These are phyloP conservation scores for Malus hybrid DNA, from an alignment of 331 rosid genomes.

Conservation along the genomic window DNA sequence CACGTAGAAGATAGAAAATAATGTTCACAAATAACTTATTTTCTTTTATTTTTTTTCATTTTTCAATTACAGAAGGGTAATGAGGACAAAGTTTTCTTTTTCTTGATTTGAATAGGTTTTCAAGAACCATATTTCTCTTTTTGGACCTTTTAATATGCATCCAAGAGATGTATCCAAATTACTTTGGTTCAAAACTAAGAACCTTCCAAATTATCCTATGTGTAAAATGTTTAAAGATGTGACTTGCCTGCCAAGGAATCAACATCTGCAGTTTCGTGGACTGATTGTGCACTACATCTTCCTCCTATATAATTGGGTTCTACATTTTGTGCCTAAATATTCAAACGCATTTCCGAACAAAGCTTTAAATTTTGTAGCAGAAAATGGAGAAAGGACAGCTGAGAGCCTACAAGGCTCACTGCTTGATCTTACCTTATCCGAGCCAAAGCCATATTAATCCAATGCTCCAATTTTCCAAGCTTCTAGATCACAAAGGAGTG, in stretches of 20 bases:
- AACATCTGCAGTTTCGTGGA: background rate
- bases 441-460: conserved; percentile 38
- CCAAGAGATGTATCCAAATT: background rate
- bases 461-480: conserved; percentile 30
- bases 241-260: background rate
- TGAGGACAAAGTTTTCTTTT: background rate
- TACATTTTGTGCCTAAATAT: too few relatives aligned
- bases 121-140: background rate
- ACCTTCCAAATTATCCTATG: background rate
- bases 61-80: too few relatives aligned
- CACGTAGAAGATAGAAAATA: too few relatives aligned
- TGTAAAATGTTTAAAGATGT: background rate
- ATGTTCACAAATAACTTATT: too few relatives aligned
- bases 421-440: conserved; percentile 28
- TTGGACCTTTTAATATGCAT: background rate
- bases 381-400: background rate
- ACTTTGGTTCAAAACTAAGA: background rate
- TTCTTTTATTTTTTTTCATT: too few relatives aligned
- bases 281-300: background rate
- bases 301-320: background rate
- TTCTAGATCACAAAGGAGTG: conserved; percentile 22
- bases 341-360: background rate
- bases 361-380: background rate
- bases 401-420: conserved; percentile 18
- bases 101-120: background rate